Conservation (phyloP, 2,329 filamentous ascomycete species). For the Penicillium sp. region DNA sequence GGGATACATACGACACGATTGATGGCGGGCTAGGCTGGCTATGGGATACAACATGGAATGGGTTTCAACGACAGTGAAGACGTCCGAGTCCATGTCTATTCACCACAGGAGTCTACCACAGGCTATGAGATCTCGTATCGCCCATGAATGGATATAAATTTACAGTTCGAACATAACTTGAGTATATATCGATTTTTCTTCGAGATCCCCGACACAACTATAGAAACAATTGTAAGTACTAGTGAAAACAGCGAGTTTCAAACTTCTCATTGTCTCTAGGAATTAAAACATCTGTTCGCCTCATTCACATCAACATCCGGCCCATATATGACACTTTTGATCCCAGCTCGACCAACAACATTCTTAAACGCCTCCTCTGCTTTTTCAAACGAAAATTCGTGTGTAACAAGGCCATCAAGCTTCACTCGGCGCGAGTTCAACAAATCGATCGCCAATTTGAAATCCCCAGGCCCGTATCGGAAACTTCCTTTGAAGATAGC, state of each 20-base stretch:
- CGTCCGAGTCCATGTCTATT: background rate
- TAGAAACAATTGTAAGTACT: too few species aligned
- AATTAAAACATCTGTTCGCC: slow-evolving; percentile 10
- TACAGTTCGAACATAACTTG: too few species aligned
- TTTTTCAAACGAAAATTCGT: slow-evolving; percentile 72
- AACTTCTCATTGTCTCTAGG: too few species aligned
- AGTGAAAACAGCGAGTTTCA: too few species aligned
- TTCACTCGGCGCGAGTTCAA: slow-evolving; percentile 64
- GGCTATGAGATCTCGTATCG: too few species aligned
- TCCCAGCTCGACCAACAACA: slow-evolving; percentile 72
- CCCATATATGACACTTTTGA: slow-evolving; percentile 47
- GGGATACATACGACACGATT: slow-evolving; percentile 9
- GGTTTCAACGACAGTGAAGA: background rate
- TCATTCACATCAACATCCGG: slow-evolving; percentile 22
- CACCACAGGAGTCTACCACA: too few species aligned
- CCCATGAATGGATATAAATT: too few species aligned
- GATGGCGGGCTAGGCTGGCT: slow-evolving; percentile 36
- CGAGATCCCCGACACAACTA: too few species aligned
- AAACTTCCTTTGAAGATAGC: slow-evolving; percentile 82
- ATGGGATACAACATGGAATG: slow-evolving; percentile 35
- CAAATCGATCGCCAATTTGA: slow-evolving; percentile 76
- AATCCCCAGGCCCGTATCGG: slow-evolving; percentile 84
- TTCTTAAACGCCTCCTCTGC: slow-evolving; percentile 83
- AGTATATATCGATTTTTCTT: too few species aligned
- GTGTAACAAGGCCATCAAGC: slow-evolving; percentile 76